A percentile compares a stretch with the other conserved stretches of the same genome.
phyloP scores from a whole-genome alignment of 2,329 filamentous ascomycete genomes.

The Rhinocladiella mackenziei region DNA sequence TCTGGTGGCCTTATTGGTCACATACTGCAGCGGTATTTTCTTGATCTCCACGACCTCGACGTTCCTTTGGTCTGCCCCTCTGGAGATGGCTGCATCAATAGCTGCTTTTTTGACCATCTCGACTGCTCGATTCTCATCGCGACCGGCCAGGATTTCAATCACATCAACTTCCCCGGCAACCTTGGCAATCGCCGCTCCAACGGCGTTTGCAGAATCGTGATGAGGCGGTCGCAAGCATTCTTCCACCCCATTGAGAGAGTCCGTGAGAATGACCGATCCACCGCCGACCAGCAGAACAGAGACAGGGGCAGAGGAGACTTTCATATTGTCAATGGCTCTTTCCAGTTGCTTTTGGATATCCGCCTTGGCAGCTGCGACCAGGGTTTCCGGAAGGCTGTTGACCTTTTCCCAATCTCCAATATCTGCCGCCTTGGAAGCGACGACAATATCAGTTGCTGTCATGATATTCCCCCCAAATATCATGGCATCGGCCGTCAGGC shows the following conservation, averaged over 20 bases:
- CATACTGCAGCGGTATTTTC: conserved; percentile 30
- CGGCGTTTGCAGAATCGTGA: conserved; percentile 56
- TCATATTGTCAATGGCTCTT: conserved; percentile 54
- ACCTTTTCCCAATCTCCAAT: conserved; percentile 30
- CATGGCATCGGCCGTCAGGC: conserved; percentile 46
- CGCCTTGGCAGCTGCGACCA: conserved; percentile 35
- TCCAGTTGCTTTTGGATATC: conserved; percentile 50
- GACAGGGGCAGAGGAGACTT: conserved; percentile 48
- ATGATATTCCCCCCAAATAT: conserved; percentile 53
- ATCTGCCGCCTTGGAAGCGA: conserved; percentile 36
- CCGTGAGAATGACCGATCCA: conserved; percentile 52
- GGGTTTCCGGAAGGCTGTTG: conserved; percentile 30
- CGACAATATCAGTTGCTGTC: conserved; percentile 53
- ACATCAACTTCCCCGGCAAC: conserved; percentile 52
- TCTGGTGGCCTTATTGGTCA: conserved; percentile 34
- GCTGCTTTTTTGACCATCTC: conserved; percentile 26
- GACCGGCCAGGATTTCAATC: conserved; percentile 39
- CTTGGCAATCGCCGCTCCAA: conserved; percentile 58
- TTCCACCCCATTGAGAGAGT: conserved; percentile 46
- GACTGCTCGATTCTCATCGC: conserved; percentile 28
- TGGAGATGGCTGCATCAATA: conserved; percentile 22
- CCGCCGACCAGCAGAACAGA: conserved; percentile 57
- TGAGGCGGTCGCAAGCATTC: conserved; percentile 49
- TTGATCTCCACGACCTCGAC: conserved; percentile 36
- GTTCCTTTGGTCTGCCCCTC: conserved; percentile 16